A percentile compares a stretch with the other conserved stretches of the same genome.
Evolutionary conservation across 2,329 filamentous ascomycete genomes (phyloP).

Genomic region (Teratosphaeria pseudoeucalypti): DNA sequence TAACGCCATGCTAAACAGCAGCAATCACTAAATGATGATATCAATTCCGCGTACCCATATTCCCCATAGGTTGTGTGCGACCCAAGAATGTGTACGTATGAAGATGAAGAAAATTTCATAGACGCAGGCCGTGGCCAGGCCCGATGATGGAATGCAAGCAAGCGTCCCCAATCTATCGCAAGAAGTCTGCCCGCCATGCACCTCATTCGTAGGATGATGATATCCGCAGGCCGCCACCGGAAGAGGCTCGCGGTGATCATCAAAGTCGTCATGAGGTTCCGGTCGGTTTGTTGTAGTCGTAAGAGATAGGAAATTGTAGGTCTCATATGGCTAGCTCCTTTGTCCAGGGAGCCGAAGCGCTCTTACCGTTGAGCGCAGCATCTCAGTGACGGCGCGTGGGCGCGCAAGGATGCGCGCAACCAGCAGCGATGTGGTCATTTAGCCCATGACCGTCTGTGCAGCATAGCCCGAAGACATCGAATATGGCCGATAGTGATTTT

Average conservation of each 20-base stretch:
- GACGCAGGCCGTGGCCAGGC: not conserved
- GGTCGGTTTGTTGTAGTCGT: not conserved
- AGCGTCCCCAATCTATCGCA: not conserved
- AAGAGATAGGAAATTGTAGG: not conserved
- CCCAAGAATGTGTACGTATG: not conserved
- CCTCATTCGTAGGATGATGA: not conserved
- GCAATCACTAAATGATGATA: not conserved
- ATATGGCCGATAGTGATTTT: constrained; percentile 26
- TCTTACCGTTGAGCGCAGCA: not conserved
- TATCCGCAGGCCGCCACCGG: not conserved
- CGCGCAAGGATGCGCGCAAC: not conserved
- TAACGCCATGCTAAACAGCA: constrained; percentile 1
- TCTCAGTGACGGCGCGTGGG: not conserved
- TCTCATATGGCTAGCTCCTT: not conserved
- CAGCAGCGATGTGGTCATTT: not conserved
- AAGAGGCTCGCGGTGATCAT: not conserved
- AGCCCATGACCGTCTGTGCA: constrained; percentile 28
- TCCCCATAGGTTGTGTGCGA: not conserved
- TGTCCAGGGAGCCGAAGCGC: not conserved
- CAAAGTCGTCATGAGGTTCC: not conserved
- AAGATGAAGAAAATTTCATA: not conserved
- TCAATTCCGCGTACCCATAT: not conserved
- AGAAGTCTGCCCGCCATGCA: not conserved
- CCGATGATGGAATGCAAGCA: not conserved
- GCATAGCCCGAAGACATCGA: constrained; percentile 22